phyloP scores from a whole-genome alignment of 352 stramenopile genomes.

The Lagenidium giganteum region DNA sequence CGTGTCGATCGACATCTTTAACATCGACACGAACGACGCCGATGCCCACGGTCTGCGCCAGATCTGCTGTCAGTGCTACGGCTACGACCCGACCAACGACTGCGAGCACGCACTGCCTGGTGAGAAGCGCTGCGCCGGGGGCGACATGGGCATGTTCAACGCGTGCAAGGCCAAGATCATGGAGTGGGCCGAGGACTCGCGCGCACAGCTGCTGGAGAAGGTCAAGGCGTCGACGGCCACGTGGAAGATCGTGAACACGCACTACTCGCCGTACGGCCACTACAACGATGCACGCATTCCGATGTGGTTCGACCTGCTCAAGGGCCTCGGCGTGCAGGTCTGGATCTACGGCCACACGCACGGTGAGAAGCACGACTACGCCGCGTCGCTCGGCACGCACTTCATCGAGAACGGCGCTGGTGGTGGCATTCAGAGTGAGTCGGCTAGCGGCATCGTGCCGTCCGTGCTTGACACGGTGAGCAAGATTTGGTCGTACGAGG shows the following conservation, averaged over 20 bases:
- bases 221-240: constrained; percentile 60
- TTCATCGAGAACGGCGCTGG: constrained; percentile 24
- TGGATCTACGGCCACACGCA: constrained; percentile 55
- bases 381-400: constrained; percentile 8
- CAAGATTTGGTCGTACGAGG: background rate
- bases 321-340: background rate
- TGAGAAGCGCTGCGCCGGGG: constrained; percentile 40
- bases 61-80: constrained; percentile 82
- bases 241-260: constrained; percentile 84
- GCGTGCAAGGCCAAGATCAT: constrained; percentile 64
- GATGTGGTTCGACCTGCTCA: background rate
- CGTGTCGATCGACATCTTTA: constrained; percentile 83
- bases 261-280: constrained; percentile 62
- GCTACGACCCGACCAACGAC: constrained; percentile 51
- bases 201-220: constrained; percentile 38
- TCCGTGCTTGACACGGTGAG: constrained; percentile 47
- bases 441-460: constrained; percentile 17
- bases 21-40: constrained; percentile 72
- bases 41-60: constrained; percentile 56
- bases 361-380: constrained; percentile 71
- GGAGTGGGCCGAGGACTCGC: constrained; percentile 53
- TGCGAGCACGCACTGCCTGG: constrained; percentile 54
- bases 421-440: constrained; percentile 21
- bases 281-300: background rate
- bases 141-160: constrained; percentile 58